A percentile compares a stretch with the other conserved stretches of the same genome.
Evolutionary conservation across 208 protist genomes (phyloP).

Genomic region (Eutreptiella sp.): DNA sequence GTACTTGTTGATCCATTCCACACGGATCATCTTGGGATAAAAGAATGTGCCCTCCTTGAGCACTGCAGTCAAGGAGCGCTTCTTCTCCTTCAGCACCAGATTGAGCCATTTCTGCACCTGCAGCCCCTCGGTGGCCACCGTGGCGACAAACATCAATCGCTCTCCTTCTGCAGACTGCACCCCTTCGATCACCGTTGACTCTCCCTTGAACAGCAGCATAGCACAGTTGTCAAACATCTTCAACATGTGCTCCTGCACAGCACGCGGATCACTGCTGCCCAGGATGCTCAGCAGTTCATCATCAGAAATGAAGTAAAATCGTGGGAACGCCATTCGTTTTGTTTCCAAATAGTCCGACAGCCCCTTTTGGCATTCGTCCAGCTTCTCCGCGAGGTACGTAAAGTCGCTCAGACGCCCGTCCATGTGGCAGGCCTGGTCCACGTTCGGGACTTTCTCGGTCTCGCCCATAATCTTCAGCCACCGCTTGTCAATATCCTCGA

Average conservation of each 20-base stretch:
- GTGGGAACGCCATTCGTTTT: constrained; percentile 93
- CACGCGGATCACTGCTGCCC: constrained; percentile 79
- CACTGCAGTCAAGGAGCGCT: constrained; percentile 78
- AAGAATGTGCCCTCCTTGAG: constrained; percentile 95
- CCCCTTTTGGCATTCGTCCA: constrained; percentile 96
- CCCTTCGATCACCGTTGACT: constrained; percentile 80
- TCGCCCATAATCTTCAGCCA: constrained; percentile 95
- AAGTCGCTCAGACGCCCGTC: constrained; percentile 84
- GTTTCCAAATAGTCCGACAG: constrained; percentile 96
- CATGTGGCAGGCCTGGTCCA: constrained; percentile 82
- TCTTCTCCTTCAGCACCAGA: constrained; percentile 87
- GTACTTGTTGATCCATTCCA: constrained; percentile 89
- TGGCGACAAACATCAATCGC: constrained; percentile 74
- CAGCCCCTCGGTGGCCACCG: constrained; percentile 72
- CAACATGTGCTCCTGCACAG: constrained; percentile 96
- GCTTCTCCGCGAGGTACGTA: constrained; percentile 73
- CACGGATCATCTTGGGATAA: constrained; percentile 83
- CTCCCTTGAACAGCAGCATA: constrained; percentile 83
- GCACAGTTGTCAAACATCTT: constrained; percentile 98
- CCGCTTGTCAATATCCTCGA: constrained; percentile 92
- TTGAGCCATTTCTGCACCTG: constrained; percentile 97
- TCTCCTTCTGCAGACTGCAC: constrained; percentile 94
- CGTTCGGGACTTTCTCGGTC: constrained; percentile 77
- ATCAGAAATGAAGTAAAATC: constrained; percentile 99
- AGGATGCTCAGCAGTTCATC: constrained; percentile 97